Evolutionary conservation across 768 basidiomycete species (phyloP).

Genomic region (Phaeotremella fagi): DNA sequence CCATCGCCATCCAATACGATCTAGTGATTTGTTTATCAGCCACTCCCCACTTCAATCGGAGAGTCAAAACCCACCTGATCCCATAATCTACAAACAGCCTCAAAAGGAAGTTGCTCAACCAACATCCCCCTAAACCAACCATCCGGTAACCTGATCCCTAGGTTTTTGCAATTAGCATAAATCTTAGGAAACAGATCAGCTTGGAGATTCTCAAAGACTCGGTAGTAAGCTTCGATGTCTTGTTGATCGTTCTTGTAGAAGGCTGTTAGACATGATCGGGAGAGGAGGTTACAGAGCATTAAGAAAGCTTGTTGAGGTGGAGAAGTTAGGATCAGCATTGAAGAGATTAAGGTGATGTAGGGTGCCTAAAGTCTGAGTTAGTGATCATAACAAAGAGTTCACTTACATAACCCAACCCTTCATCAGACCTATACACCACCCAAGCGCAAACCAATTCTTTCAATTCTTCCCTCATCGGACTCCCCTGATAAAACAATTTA

Average conservation of each 20-base stretch:
- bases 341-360: conserved; percentile 37
- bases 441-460: conserved; percentile 42
- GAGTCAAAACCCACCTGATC: conserved; percentile 29
- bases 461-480: conserved; percentile 43
- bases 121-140: conserved; percentile 44
- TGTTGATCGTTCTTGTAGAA: conserved; percentile 40
- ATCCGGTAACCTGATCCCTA: conserved; percentile 42
- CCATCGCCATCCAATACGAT: conserved; percentile 46
- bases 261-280: conserved; percentile 38
- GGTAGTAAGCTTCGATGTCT: conserved; percentile 45
- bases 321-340: conserved; percentile 44
- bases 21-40: conserved; percentile 5
- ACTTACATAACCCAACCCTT: conserved; percentile 46
- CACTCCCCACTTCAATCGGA: not conserved
- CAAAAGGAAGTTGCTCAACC: conserved; percentile 45
- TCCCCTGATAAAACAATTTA: conserved; percentile 30
- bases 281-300: conserved; percentile 41
- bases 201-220: conserved; percentile 47
- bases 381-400: conserved; percentile 1
- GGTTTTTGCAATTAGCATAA: conserved; percentile 46
- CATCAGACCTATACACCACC: conserved; percentile 45
- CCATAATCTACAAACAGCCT: conserved; percentile 43
- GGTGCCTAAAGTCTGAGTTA: conserved; percentile 23
- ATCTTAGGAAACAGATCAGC: conserved; percentile 45
- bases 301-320: conserved; percentile 38